Evolutionary conservation across 805 yeast species (phyloP).

Genomic region (Torulaspora maleeae): DNA sequence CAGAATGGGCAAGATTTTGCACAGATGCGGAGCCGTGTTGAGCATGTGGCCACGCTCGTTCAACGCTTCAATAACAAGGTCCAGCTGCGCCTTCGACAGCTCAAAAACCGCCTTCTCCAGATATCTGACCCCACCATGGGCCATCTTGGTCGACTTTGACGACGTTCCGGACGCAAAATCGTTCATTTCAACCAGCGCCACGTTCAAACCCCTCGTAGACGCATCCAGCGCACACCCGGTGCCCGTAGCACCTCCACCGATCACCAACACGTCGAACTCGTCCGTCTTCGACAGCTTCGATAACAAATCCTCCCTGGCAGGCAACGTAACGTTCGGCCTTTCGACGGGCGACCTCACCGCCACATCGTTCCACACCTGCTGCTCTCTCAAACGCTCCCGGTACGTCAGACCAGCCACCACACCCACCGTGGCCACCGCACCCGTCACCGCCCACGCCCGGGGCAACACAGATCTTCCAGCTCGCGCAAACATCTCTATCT

Average conservation of each 20-base stretch:
- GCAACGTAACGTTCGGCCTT: constrained; percentile 28
- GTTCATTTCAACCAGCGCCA: constrained; percentile 76
- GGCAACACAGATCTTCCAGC: constrained; percentile 9
- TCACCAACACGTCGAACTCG: constrained; percentile 73
- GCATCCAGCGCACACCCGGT: constrained; percentile 93
- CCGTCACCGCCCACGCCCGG: constrained; percentile 10
- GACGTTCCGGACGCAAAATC: constrained; percentile 94
- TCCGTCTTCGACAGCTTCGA: constrained; percentile 42
- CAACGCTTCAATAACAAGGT: constrained; percentile 82
- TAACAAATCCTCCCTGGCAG: constrained; percentile 51
- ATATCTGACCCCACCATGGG: constrained; percentile 96
- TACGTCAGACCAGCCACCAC: constrained; percentile 12
- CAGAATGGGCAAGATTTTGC: constrained; percentile 82
- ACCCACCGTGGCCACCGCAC: constrained; percentile 9
- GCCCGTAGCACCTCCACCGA: constrained; percentile 98
- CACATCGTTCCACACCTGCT: constrained; percentile 13
- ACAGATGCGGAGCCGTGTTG: constrained; percentile 87
- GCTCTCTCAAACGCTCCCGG: neutral
- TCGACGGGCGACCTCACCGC: constrained; percentile 15
- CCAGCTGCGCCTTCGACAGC: constrained; percentile 82
- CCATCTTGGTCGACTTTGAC: constrained; percentile 91
- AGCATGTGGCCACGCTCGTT: constrained; percentile 82
- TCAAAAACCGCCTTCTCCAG: constrained; percentile 93
- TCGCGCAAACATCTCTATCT: constrained; percentile 12
- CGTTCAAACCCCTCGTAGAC: constrained; percentile 82